Evolutionary conservation across 495 filamentous ascomycete genomes (phyloP), one percentile per base, ranked within the genome.

Genomic region (Penicillium atrosanguineum): DNA sequence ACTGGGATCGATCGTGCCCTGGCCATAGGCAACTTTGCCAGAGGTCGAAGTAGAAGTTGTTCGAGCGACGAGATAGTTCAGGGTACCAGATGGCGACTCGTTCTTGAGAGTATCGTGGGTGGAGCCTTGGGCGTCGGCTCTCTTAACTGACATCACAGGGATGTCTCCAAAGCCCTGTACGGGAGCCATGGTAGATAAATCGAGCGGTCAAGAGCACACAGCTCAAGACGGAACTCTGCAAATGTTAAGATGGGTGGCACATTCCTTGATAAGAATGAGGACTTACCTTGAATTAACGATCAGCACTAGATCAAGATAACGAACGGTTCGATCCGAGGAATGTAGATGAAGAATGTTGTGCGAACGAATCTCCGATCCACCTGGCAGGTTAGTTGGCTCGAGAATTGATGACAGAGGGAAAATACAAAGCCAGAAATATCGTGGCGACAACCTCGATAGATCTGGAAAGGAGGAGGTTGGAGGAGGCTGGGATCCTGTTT

Each of bases 1-100:
- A n/a, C 74, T 62, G 0, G 90, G 86, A 39, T 77, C 69, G 19
- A 87, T 71, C 9, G 83, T 70, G 52, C 89, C 89, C 16, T 69
- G 65, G 21, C 77, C 71, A 43, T 66, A 70, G n/a, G 47, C 34
- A 37, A 62, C 53, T n/a, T 56, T 64, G 18, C 52, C 48, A 25
- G 55, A 40, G 18, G 56, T 58, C 16, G 62, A 52, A 7, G 54
- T 45, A 20, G 67, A 64, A 16, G 62, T 59, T 19, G 54, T 40
- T 36, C 69, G 69, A 31, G 58, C 46, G 15, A 57, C 37, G 14
- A 72, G 54, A 8, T 56, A 48, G 15, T 62, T 53, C 23, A 53
- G 21, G 15, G 34, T 57, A 36, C 46, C 3, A 11, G 63, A 44
- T 28, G 60, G 37, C 12, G 52, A 31, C 0, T 36, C 14, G n/a